These are phyloP conservation scores for Acephala macrosclerotiorum DNA, from an alignment of 2,329 filamentous ascomycete species.

Conservation along the genomic window DNA sequence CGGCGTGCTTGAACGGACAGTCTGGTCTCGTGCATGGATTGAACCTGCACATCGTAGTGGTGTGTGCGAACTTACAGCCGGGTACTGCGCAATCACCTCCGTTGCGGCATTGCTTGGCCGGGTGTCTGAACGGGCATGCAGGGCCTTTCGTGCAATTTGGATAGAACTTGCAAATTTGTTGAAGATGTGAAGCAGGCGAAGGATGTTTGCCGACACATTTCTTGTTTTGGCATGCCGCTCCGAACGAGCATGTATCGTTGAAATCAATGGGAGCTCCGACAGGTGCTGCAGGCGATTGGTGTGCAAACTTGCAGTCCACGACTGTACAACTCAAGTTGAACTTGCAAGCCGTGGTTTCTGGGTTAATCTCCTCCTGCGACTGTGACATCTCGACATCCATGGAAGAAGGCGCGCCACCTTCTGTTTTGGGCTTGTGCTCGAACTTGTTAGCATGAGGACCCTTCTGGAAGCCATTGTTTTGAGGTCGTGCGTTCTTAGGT, in stretches of 20 bases:
- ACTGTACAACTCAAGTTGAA: conserved; percentile 91
- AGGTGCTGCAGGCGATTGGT: conserved; percentile 90
- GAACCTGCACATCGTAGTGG: conserved; percentile 85
- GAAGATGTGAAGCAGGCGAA: conserved; percentile 84
- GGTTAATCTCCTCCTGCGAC: conserved; percentile 55
- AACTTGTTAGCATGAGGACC: conserved; percentile 29
- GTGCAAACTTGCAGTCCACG: conserved; percentile 88
- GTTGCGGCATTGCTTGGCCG: conserved; percentile 86
- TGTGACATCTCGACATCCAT: conserved; percentile 70
- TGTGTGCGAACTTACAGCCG: conserved; percentile 90
- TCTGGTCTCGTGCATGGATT: conserved; percentile 89
- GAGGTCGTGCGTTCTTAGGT: conserved; percentile 49
- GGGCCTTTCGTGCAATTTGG: conserved; percentile 85
- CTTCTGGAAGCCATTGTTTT: conserved; percentile 35
- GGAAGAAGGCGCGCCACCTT: conserved; percentile 42
- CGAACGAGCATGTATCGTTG: conserved; percentile 81
- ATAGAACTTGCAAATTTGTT: conserved; percentile 89
- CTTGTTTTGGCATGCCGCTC: conserved; percentile 91
- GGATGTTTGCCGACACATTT: conserved; percentile 94
- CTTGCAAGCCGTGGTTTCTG: conserved; percentile 78
- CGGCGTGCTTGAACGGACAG: conserved; percentile 89
- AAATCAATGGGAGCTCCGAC: conserved; percentile 80
- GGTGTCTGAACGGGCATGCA: conserved; percentile 88
- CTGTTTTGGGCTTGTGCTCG: conserved; percentile 28
- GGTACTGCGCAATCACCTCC: conserved; percentile 84